Evolutionary conservation across 441 rosid genomes (phyloP).

Genomic region (Populus tomentosa): DNA sequence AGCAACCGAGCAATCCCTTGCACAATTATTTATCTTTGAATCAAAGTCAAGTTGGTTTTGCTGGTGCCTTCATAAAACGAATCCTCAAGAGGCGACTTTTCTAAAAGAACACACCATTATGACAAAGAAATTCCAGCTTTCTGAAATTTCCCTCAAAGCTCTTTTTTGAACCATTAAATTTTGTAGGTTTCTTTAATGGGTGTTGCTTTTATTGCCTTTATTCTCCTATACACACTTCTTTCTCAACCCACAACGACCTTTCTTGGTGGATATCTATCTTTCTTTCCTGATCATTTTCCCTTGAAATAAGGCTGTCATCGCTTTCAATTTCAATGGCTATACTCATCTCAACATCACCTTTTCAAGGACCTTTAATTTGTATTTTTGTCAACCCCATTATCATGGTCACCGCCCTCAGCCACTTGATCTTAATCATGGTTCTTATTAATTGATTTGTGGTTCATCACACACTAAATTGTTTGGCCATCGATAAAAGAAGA

Average conservation of each 20-base stretch:
- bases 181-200: conserved; percentile 32
- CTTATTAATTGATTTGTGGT: conserved; percentile 16
- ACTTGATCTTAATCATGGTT: conserved; percentile 31
- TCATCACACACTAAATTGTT: conserved; percentile 25
- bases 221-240: conserved; percentile 23
- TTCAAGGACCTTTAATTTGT: conserved; percentile 22
- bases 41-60: conserved; percentile 23
- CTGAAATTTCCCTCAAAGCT: conserved; percentile 13
- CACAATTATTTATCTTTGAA: conserved; percentile 30
- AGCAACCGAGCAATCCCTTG: conserved; percentile 20
- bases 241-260: conserved; percentile 33
- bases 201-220: conserved; percentile 29
- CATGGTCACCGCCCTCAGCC: conserved; percentile 25
- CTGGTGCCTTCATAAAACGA: conserved; percentile 11
- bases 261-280: conserved; percentile 33
- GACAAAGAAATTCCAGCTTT: conserved; percentile 30
- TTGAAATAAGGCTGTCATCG: conserved; percentile 39
- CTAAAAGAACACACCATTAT: conserved; percentile 27
- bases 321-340: conserved; percentile 42
- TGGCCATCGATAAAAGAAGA: conserved; percentile 20
- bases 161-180: conserved; percentile 21
- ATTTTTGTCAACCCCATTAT: conserved; percentile 30
- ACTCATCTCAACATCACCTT: conserved; percentile 41
- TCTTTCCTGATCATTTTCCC: conserved; percentile 29
- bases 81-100: conserved; percentile 18